Evolutionary conservation across 108 stramenopile species (phyloP).

Genomic region (Chaetoceros muelleri): DNA sequence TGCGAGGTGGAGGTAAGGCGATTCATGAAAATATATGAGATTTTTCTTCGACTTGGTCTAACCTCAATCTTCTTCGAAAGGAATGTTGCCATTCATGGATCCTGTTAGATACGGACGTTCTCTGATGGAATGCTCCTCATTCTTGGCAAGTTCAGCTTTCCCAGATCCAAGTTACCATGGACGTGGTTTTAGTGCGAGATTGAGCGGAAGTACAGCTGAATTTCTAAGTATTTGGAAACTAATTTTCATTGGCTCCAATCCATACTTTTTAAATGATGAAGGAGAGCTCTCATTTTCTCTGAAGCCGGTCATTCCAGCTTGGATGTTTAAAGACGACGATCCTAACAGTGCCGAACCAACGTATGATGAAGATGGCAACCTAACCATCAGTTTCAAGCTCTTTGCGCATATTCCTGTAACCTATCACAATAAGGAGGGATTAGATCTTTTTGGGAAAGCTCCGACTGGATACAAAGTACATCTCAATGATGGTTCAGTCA

Average conservation of each 20-base stretch:
- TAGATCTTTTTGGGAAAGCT: conserved; percentile 54
- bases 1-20: conserved; percentile 75
- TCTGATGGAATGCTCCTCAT: conserved; percentile 87
- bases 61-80: too few relatives aligned
- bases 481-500: conserved; percentile 57
- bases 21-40: conserved; percentile 6
- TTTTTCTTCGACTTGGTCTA: too few relatives aligned
- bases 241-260: conserved; percentile 84
- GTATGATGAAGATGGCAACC: conserved; percentile 67
- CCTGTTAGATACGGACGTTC: conserved; percentile 84
- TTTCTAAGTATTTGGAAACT: conserved; percentile 91
- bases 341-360: conserved; percentile 27
- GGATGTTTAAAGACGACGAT: conserved; percentile 76
- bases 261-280: conserved; percentile 59
- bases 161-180: conserved; percentile 77
- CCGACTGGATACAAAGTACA: conserved; percentile 69
- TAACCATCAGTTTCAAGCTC: conserved; percentile 78
- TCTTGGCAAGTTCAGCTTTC: conserved; percentile 88
- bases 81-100: conserved; percentile 93
- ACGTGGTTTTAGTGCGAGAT: conserved; percentile 83
- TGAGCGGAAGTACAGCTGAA: conserved; percentile 93
- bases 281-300: conserved; percentile 72
- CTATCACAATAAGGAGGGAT: conserved; percentile 81
- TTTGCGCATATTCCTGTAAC: conserved; percentile 82
- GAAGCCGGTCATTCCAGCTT: conserved; percentile 79